These are phyloP conservation scores for Candida sp. DNA, from an alignment of 1,139 yeast genomes.

Conservation along the genomic window DNA sequence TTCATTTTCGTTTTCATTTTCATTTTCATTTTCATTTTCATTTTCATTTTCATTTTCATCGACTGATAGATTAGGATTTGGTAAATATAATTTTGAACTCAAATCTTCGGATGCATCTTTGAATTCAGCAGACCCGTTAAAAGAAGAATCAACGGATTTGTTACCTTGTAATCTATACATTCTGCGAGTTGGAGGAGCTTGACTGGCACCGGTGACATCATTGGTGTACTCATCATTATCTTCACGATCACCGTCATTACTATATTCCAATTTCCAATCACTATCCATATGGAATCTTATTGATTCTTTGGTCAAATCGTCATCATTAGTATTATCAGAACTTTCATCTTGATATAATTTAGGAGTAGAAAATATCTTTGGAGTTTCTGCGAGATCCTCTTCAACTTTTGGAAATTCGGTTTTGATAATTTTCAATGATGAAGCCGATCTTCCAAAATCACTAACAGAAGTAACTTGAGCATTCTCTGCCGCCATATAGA, in stretches of 20 bases:
- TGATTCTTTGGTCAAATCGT: constrained; percentile 20
- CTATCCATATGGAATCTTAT: constrained; percentile 34
- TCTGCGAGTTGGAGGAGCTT: background rate
- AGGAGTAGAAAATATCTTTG: background rate
- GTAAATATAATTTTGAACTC: constrained; percentile 13
- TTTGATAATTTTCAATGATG: background rate
- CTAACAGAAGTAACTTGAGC: constrained; percentile 6
- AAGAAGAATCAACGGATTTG: background rate
- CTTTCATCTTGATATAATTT: constrained; percentile 4
- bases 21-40: background rate
- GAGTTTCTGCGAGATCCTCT: constrained; percentile 1
- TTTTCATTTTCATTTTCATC: constrained; percentile 3
- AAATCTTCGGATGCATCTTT: constrained; percentile 17
- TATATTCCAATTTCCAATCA: constrained; percentile 41
- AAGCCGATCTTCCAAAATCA: constrained; percentile 5
- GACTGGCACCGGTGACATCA: constrained; percentile 13
- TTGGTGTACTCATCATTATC: constrained; percentile 34
- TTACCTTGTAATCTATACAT: background rate
- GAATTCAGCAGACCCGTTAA: constrained; percentile 9
- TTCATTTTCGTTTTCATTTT: background rate
- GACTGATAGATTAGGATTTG: background rate
- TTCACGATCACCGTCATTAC: constrained; percentile 44
- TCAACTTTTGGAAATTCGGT: background rate
- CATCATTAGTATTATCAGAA: constrained; percentile 12
- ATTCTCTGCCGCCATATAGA: background rate